Evolutionary conservation across 202 grass and related monocot species (phyloP).

Genomic region (Carex sylvatica): DNA sequence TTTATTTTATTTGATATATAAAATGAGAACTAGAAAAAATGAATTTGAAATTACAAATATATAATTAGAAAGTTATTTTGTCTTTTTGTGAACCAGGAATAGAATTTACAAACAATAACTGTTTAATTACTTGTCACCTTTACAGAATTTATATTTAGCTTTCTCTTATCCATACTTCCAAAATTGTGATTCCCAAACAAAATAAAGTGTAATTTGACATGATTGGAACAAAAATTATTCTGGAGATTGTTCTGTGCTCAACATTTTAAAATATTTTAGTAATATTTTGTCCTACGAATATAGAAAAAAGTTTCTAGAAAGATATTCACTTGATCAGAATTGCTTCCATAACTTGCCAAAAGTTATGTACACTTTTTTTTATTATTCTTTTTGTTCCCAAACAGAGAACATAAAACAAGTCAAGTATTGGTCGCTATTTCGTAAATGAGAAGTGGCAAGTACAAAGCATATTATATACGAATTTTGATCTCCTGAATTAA

Average conservation of each 20-base stretch:
- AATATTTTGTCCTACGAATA: background rate
- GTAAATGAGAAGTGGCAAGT: no score
- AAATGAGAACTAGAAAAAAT: background rate
- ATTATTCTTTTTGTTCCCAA: constrained; percentile 13
- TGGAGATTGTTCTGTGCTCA: background rate
- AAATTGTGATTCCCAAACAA: background rate
- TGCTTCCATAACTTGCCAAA: background rate
- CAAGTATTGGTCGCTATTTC: background rate
- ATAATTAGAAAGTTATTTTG: background rate
- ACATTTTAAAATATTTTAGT: background rate
- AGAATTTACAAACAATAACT: background rate
- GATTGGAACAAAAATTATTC: background rate
- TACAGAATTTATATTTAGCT: background rate
- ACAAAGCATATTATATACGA: no score
- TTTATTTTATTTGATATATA: background rate
- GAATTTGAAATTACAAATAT: background rate
- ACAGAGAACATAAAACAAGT: background rate
- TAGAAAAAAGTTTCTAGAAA: background rate
- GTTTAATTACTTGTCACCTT: background rate
- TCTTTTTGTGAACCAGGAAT: background rate
- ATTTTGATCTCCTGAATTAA: no score
- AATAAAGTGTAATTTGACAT: background rate
- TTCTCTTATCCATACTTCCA: background rate
- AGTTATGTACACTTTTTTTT: background rate
- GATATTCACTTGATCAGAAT: background rate